phyloP scores from a whole-genome alignment of 202 grass and related monocot species.

The Bolboschoenoplectus hybrid region DNA sequence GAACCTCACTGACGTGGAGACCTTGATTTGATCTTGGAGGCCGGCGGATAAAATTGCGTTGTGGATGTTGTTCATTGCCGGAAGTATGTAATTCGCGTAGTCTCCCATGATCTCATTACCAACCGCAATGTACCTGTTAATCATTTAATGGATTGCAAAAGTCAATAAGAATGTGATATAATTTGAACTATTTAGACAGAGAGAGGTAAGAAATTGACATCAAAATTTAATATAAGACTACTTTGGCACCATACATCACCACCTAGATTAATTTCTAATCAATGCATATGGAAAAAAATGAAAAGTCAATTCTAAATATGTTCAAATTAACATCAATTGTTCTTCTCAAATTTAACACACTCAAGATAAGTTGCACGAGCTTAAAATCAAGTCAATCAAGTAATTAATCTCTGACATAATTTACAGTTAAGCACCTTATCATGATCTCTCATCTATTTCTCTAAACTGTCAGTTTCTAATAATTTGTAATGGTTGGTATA shows the following conservation, averaged over 20 bases:
- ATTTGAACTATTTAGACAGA: neutral
- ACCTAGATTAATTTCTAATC: neutral
- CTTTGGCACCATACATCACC: slow-evolving; percentile 7
- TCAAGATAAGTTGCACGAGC: neutral
- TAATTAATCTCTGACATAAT: neutral
- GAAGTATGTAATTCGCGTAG: neutral
- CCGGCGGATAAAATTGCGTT: slow-evolving; percentile 31
- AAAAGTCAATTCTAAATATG: neutral
- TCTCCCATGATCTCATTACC: slow-evolving; percentile 33
- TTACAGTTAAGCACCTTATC: neutral
- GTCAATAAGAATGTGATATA: neutral
- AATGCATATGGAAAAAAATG: neutral
- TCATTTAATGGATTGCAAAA: neutral
- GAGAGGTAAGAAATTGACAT: neutral
- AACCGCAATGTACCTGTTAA: slow-evolving; percentile 36
- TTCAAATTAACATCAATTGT: slow-evolving; percentile 1
- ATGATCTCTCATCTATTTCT: neutral
- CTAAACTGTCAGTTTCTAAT: neutral
- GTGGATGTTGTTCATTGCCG: slow-evolving; percentile 39
- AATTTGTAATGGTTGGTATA: neutral
- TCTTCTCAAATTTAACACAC: neutral
- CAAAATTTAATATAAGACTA: neutral
- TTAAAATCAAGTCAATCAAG: neutral
- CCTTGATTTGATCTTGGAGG: slow-evolving; percentile 52
- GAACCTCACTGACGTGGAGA: slow-evolving; percentile 62